Evolutionary conservation across 352 stramenopile genomes (phyloP).

Genomic region (Phytopythium vexans): DNA sequence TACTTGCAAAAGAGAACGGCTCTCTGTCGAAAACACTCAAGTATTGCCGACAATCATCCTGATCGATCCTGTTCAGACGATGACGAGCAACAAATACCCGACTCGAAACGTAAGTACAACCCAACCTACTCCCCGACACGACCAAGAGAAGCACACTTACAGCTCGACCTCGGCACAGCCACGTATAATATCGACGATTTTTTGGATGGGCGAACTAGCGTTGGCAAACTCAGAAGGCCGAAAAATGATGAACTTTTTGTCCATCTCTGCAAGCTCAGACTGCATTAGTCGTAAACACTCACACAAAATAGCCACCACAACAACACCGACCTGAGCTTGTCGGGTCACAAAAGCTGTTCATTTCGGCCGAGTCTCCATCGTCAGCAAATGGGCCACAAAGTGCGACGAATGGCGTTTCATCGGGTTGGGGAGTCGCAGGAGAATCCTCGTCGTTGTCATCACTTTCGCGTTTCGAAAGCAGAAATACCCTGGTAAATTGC

Average conservation of each 20-base stretch:
- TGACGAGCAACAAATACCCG: background rate
- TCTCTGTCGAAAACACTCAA: slow-evolving; percentile 2
- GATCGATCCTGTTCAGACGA: background rate
- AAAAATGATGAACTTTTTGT: slow-evolving; percentile 6
- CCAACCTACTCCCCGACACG: too few relatives aligned
- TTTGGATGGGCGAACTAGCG: background rate
- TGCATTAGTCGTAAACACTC: background rate
- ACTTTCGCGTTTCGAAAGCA: background rate
- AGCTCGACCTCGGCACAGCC: background rate
- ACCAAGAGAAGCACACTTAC: background rate
- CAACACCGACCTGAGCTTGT: background rate
- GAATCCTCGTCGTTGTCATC: slow-evolving; percentile 3
- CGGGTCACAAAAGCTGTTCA: slow-evolving; percentile 4
- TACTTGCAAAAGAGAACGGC: slow-evolving; percentile 4
- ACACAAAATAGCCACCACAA: background rate
- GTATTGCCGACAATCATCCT: slow-evolving; percentile 1
- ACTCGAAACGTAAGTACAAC: background rate
- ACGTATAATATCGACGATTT: slow-evolving; percentile 2
- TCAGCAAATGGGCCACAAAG: background rate
- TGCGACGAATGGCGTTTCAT: slow-evolving; percentile 3
- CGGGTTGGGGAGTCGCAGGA: background rate
- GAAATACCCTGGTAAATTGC: background rate
- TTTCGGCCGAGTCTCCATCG: background rate
- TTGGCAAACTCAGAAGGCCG: slow-evolving; percentile 1
- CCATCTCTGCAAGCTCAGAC: background rate